Evolutionary conservation across 192 early-diverging fungal species (phyloP).

Genomic region (Linnemannia elongata): DNA sequence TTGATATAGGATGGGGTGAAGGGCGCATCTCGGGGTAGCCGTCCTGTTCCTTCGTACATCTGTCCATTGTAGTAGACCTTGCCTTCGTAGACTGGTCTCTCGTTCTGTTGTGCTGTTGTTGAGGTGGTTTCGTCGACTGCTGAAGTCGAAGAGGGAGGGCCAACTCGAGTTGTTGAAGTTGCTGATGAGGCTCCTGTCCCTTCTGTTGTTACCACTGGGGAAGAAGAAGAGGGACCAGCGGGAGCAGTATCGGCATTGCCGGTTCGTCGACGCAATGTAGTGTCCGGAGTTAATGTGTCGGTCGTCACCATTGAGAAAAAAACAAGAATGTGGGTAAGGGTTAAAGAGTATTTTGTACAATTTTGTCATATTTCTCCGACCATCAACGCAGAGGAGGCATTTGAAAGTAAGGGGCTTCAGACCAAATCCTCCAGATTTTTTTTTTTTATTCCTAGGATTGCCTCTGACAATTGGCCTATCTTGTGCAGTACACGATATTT

Average conservation of each 20-base stretch:
- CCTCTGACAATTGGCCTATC: no score
- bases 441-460: no score
- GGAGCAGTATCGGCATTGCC: neutral
- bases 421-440: no score
- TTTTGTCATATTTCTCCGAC: no score
- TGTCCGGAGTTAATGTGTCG: constrained; percentile 7
- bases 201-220: neutral
- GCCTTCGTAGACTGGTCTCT: neutral
- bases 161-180: neutral
- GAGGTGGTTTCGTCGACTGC: neutral
- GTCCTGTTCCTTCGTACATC: constrained; percentile 37
- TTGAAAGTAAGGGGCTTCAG: no score
- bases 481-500: no score
- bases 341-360: neutral
- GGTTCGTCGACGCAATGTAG: constrained; percentile 21
- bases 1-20: constrained; percentile 51
- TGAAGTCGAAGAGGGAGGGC: neutral
- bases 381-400: no score
- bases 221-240: no score
- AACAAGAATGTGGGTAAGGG: neutral
- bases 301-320: constrained; percentile 14
- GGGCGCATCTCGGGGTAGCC: constrained; percentile 51
- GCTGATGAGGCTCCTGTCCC: neutral
- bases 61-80: constrained; percentile 33
- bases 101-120: neutral